phyloP scores from a whole-genome alignment of 176 grass and related monocot genomes.

The Triticum urartu region DNA sequence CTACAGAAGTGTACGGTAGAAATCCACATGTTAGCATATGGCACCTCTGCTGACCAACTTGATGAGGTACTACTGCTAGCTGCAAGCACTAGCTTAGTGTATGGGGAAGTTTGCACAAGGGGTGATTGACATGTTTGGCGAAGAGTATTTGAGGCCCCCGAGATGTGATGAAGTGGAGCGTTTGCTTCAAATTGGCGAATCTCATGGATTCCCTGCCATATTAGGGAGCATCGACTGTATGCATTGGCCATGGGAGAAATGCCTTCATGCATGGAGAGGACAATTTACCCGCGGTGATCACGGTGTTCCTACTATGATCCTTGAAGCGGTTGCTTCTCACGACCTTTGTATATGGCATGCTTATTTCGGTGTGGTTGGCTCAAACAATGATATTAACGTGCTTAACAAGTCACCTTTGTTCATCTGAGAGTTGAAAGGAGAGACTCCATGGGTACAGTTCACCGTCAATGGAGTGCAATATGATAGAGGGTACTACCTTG shows the following conservation, averaged over 20 bases:
- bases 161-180: neutral
- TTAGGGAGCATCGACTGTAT: no score
- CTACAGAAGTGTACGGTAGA: neutral
- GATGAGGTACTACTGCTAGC: neutral
- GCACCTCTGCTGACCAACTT: neutral
- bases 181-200: no score
- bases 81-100: neutral
- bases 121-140: neutral
- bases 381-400: neutral
- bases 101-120: neutral
- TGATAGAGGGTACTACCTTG: neutral
- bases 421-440: neutral
- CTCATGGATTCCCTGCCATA: no score
- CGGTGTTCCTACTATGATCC: neutral
- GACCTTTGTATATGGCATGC: neutral
- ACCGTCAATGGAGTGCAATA: neutral
- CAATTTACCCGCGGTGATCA: neutral
- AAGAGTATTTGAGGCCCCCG: neutral
- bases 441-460: neutral
- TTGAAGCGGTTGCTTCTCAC: neutral
- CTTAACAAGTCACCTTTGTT: neutral
- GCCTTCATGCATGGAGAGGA: no score
- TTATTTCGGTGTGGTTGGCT: no score
- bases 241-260: no score
- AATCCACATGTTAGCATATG: neutral